Evolutionary conservation across 2,329 filamentous ascomycete species (phyloP), one percentile per base, ranked within the genome.

Genomic region (Coniella lustricola): DNA sequence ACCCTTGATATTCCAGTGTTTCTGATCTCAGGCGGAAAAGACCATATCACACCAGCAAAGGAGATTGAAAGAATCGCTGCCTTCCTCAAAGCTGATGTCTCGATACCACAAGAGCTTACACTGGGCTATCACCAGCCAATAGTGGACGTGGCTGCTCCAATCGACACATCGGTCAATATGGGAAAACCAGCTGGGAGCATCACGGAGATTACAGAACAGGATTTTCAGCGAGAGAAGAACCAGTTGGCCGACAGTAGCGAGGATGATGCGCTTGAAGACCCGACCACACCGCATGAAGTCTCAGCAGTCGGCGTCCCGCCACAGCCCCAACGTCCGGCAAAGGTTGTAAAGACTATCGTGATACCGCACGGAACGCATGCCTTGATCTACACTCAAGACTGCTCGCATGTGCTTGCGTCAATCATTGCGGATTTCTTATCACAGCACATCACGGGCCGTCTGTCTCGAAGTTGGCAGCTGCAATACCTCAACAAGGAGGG

Each of bases 391-490:
- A 83, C 84, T 49, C 85, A 88, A 2, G 74, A 78, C 1, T 87
- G 81, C 2, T 85, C 85, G 37, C 84, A 88, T 44, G 84, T 83
- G 5, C 71, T 96, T 9, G 84, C 88, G 1, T 89, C 89, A 0
- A 74, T 94, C 1, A 83, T 96, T 45, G 85, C 89, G 51, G 83
- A 87, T 54, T 97, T 97, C 60, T 75, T 96, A 22, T 74, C 81
- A 16, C 73, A 76, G 3, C 77, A 89, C 58, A 75, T 96, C 46
- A 90, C 90, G 9, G 76, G 81, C 9, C 82, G 90, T 8, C 76
- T 96, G 13, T 87, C 82, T 1, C 79, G 91, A 22, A 87, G 85
- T 37, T 97, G 91, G 90, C 91, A 97, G 66, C 73, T 97, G 14
- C 86, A 91, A 58, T 85, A 93, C 59, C 79, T 97, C 20, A 88